phyloP scores from a whole-genome alignment of 106 monocot species.

The Dendrobium huoshanense region DNA sequence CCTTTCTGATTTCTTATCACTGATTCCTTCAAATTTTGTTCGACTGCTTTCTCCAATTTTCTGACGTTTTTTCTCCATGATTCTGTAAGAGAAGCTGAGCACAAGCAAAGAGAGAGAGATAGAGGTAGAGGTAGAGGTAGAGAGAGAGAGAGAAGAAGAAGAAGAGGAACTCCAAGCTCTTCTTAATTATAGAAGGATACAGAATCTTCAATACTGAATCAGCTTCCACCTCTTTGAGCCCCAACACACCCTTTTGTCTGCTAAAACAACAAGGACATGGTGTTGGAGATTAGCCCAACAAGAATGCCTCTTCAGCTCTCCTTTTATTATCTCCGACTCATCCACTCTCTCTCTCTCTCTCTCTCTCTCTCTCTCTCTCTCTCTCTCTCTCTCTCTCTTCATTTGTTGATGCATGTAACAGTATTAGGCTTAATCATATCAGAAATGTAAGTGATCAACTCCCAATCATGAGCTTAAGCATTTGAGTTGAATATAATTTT shows the following conservation, averaged over 20 bases:
- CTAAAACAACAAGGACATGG: constrained; percentile 18
- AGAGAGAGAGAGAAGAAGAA: too few relatives aligned
- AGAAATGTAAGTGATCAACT: too few relatives aligned
- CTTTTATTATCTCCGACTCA: constrained; percentile 1
- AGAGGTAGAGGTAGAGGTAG: too few relatives aligned
- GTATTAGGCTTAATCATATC: too few relatives aligned
- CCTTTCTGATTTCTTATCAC: constrained; percentile 1
- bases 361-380: constrained; percentile 12
- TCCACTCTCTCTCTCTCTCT: constrained; percentile 11
- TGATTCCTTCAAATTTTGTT: too few relatives aligned
- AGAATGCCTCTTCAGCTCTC: not conserved
- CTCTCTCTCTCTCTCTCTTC: constrained; percentile 5
- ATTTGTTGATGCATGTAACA: too few relatives aligned
- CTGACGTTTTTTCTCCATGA: too few relatives aligned
- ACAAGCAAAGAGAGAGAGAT: too few relatives aligned
- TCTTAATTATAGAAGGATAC: not conserved
- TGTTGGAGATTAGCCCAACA: constrained; percentile 42
- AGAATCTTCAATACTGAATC: constrained; percentile 1
- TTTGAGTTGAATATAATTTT: too few relatives aligned
- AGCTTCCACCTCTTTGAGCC: not conserved
- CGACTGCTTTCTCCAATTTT: too few relatives aligned
- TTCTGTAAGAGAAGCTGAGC: too few relatives aligned
- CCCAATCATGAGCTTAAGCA: constrained; percentile 6
- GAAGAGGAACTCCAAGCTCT: too few relatives aligned
- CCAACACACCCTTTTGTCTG: constrained; percentile 14